phyloP scores from a whole-genome alignment of 2,329 filamentous ascomycete genomes.

The Hymenoscyphus fraxineus region DNA sequence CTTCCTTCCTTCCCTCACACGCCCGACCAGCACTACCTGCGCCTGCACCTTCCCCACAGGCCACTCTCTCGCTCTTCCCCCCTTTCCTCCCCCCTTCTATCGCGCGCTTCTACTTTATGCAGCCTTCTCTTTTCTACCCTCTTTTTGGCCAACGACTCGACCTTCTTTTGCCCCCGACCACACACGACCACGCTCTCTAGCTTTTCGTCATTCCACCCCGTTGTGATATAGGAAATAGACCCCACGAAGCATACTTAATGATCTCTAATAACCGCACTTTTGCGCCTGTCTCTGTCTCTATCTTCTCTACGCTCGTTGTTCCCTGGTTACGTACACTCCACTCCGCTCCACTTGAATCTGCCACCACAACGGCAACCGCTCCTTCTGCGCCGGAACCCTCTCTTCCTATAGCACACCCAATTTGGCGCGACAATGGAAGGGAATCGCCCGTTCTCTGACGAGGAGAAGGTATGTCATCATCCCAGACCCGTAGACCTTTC shows the following conservation, averaged over 20 bases:
- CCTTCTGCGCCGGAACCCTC: conserved; percentile 16
- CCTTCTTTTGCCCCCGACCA: conserved; percentile 21
- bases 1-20: background rate
- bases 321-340: conserved; percentile 1
- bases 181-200: conserved; percentile 15
- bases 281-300: conserved; percentile 9
- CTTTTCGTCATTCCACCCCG: conserved; percentile 16
- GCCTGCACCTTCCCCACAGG: background rate
- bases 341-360: conserved; percentile 8
- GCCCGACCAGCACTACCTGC: background rate
- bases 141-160: conserved; percentile 19
- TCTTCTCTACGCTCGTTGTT: conserved; percentile 20
- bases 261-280: conserved; percentile 20
- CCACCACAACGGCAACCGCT: conserved; percentile 3
- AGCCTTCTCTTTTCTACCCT: conserved; percentile 17
- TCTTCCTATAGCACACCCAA: conserved; percentile 3
- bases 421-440: conserved; percentile 23
- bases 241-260: conserved; percentile 27
- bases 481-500: background rate
- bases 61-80: background rate
- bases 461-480: conserved; percentile 33
- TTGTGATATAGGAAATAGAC: conserved; percentile 16
- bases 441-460: conserved; percentile 27
- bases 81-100: conserved; percentile 1
- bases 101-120: conserved; percentile 11